These are phyloP conservation scores for Solanum neorickii DNA, from an alignment of 257 asterid species.

Conservation along the genomic window DNA sequence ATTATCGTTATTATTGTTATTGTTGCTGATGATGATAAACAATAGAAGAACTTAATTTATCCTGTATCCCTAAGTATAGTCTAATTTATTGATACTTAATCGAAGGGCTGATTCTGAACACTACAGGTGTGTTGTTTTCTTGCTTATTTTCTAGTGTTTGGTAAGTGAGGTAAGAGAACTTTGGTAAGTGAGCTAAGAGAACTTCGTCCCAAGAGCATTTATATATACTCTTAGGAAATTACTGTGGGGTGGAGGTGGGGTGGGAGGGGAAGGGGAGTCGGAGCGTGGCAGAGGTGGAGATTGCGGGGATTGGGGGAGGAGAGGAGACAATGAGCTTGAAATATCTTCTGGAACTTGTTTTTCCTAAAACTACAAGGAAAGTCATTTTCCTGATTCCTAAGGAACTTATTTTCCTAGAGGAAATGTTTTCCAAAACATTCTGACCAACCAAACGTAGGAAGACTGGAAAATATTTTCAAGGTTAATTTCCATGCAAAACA, in stretches of 20 bases:
- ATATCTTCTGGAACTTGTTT: neutral
- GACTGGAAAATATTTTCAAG: neutral
- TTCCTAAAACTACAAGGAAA: neutral
- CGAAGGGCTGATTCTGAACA: neutral
- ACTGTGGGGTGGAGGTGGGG: neutral
- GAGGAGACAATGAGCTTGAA: neutral
- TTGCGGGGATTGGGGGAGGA: neutral
- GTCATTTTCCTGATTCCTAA: neutral
- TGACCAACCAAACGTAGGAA: neutral
- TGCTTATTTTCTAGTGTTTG: neutral
- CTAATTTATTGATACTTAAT: neutral
- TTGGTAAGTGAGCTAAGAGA: neutral
- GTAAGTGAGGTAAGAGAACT: neutral
- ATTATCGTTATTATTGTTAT: neutral
- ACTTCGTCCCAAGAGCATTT: neutral
- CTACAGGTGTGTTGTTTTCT: neutral
- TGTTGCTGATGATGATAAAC: neutral
- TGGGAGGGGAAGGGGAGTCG: neutral
- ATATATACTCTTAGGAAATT: neutral
- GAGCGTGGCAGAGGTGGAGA: neutral
- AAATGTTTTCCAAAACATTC: neutral
- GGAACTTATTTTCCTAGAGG: neutral
- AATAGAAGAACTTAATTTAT: neutral
- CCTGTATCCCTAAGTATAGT: neutral
- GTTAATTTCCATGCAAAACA: neutral